A percentile compares a stretch with the other conserved stretches of the same genome.
Conservation (phyloP, 2,329 filamentous ascomycete species). For the Penicillium digitatum region DNA sequence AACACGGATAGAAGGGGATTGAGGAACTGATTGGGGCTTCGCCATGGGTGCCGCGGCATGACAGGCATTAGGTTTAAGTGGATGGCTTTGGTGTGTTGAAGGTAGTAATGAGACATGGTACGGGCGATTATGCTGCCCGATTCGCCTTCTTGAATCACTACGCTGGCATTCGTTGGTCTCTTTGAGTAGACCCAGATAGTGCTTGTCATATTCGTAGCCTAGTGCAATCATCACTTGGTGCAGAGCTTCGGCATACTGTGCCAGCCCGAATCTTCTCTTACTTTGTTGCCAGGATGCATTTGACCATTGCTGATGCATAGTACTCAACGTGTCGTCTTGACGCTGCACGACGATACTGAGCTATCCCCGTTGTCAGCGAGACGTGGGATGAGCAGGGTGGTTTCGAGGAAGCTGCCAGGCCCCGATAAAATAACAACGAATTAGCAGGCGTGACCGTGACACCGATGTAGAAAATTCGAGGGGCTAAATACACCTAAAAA, state of each 20-base stretch:
- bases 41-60: constrained; percentile 48
- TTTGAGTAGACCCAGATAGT: background rate
- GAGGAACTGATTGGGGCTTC: constrained; percentile 54
- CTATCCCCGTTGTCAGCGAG: constrained; percentile 36
- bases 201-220: constrained; percentile 58
- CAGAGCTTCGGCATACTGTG: constrained; percentile 60
- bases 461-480: constrained; percentile 5
- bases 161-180: constrained; percentile 1
- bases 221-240: constrained; percentile 67
- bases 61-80: constrained; percentile 60
- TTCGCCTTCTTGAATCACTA: constrained; percentile 60
- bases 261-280: constrained; percentile 55
- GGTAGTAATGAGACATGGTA: constrained; percentile 57
- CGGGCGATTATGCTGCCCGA: constrained; percentile 66
- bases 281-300: background rate
- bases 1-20: constrained; percentile 28
- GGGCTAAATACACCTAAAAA: constrained; percentile 53
- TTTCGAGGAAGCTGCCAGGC: constrained; percentile 65
- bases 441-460: background rate
- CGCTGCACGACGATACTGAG: constrained; percentile 48
- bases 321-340: constrained; percentile 28
- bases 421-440: constrained; percentile 27
- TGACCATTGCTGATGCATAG: background rate
- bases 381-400: constrained; percentile 42
- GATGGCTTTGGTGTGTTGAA: constrained; percentile 53